Evolutionary conservation across 306 rosid genomes (phyloP).

Genomic region (Rubus idaeus): DNA sequence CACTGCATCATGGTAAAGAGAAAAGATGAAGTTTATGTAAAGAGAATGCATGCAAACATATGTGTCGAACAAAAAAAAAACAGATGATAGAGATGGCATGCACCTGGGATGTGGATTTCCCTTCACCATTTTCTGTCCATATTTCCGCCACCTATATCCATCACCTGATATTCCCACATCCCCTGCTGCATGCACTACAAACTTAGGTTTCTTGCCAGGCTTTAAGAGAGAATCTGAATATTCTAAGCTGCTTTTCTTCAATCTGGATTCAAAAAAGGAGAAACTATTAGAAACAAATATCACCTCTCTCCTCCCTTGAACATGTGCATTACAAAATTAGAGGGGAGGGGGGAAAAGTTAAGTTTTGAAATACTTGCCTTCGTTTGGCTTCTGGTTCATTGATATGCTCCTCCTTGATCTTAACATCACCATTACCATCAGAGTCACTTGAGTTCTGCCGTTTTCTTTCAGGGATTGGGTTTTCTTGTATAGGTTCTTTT

Average conservation of each 20-base stretch:
- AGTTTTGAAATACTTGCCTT: constrained; percentile 53
- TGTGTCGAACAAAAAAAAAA: not conserved
- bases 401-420: constrained; percentile 60
- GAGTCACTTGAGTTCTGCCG: constrained; percentile 41
- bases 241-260: constrained; percentile 63
- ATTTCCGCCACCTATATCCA: constrained; percentile 98
- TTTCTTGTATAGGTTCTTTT: constrained; percentile 51
- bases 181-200: constrained; percentile 90
- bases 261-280: constrained; percentile 51
- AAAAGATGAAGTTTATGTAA: not conserved
- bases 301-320: constrained; percentile 21
- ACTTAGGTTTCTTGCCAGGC: constrained; percentile 69
- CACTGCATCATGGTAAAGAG: not conserved
- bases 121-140: constrained; percentile 98
- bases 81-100: constrained; percentile 5
- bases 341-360: not conserved
- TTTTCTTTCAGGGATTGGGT: constrained; percentile 50
- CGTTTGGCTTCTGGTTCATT: constrained; percentile 59
- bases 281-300: constrained; percentile 28
- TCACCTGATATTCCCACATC: constrained; percentile 93
- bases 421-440: constrained; percentile 48
- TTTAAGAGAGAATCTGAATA: constrained; percentile 44
- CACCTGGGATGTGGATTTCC: constrained; percentile 95
- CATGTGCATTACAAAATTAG: not conserved
- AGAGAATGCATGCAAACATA: not conserved